Evolutionary conservation across 768 basidiomycete genomes (phyloP), one percentile per base, ranked within the genome.

Genomic region (Phylloporus arenicola): DNA sequence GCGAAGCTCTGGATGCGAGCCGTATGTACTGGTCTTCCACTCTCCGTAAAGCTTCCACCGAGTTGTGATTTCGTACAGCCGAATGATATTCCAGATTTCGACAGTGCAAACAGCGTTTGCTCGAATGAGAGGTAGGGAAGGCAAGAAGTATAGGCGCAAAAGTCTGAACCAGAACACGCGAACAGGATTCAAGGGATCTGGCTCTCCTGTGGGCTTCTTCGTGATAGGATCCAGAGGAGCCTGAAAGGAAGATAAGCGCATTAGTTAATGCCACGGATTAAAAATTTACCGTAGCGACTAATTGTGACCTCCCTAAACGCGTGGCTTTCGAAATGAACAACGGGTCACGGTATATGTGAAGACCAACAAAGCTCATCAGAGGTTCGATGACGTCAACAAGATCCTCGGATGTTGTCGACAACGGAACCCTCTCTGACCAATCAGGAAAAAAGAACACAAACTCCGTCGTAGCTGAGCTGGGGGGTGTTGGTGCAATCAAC

Each of bases 41-140:
- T 97, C 94, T 37, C 93, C 96, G 61, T 99, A 99, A 29, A 99
- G 74, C 42, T 77, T 79, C 86, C 92, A 99, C 9, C 96, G 89
- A 20, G 79, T 72, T 6, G 84, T 80, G 47, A 83, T 84, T 49
- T 88, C 84, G 63, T 86, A 90, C 54, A 82, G 80, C 35, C 82
- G 76, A 43, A 98, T 79, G 45, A 98, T 82, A 51, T 84, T 82
- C 96, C 96, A 99, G 8, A 97, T 76, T 60, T 97, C 94, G 40
- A 88, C 85, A 24, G 91, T 88, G 65, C 86, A 90, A 20, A 92
- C 86, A 7, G 92, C 86, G 60, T 93, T 92, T 33, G 86, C 84
- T 27, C 83, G 80, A 51, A 92, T 85, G 42, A 95, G 77, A 41
- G 93, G 83, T 13, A 97, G 74, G 3, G 91, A 85, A 3, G 96